Base-by-base conservation (phyloP, 768 basidiomycete species). In the Chlorophyllum brunneum region DNA sequence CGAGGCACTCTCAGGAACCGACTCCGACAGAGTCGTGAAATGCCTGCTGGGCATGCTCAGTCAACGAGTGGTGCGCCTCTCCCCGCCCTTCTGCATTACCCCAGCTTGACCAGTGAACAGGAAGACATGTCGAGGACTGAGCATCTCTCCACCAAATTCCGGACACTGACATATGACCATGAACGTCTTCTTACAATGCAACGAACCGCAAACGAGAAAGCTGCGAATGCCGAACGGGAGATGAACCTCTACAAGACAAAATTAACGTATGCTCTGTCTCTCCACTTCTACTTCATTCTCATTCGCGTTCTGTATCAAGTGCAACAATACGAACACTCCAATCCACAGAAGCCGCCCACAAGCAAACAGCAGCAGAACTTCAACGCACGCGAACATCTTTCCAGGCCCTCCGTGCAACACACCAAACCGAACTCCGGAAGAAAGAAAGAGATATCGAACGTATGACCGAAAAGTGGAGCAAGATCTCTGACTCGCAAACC, bases 111-210 rank as follows among this genome's bases (percentile, higher is more conserved):
- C 20, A 34, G 27, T 39, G 30, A 49, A 26, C 53, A 78, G 77
- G 71, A 84, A 61, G 92, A 94, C 65, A 87, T 92, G 82, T 71
- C 79, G 8, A 74, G 82, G n/a, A 82, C 85, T 30, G 92, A 94
- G 61, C 82, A 88, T 9, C 59, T 92, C 4, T 78, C 82, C 0
- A 83, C 87, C 0, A 89, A 88, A 59, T 66, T 88, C 15, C 77
- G 88, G 20, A 92, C 88, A 1, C 70, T 92, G 1, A 79, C 81
- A 2, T 93, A 94, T 55, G 92, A 94, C 58, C 76, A 90, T 54
- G 89, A 92, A 62, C 78, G 92, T 10, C 73, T 92, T 54, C 68
- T 70, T 29, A 78, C 80, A 1, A 82, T 91, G 77, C 76, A 91
- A 62, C 71, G 73, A 15, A 63, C 72, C 8, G 78, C 81, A 10